These are phyloP conservation scores for Castanea mollissima DNA, from an alignment of 306 rosid species.

Conservation along the genomic window DNA sequence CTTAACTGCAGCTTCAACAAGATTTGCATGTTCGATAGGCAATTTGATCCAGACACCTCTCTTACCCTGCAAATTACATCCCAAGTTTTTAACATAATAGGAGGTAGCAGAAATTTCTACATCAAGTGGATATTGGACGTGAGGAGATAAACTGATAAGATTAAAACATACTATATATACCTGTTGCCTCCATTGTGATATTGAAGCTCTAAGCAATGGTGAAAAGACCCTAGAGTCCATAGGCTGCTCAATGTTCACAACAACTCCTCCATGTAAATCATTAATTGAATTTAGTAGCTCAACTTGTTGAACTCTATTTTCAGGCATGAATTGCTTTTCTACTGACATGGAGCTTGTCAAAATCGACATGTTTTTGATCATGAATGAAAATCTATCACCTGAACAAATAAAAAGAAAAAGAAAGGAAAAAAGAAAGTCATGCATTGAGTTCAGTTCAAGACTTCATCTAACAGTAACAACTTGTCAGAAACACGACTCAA, in stretches of 20 bases:
- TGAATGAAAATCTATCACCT: slow-evolving; percentile 11
- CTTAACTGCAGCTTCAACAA: slow-evolving; percentile 59
- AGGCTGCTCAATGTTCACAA: slow-evolving; percentile 45
- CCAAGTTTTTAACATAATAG: background rate
- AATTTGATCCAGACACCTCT: slow-evolving; percentile 85
- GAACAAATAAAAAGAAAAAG: slow-evolving; percentile 10
- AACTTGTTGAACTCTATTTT: slow-evolving; percentile 6
- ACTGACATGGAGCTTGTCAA: slow-evolving; percentile 23
- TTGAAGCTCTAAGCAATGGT: slow-evolving; percentile 49
- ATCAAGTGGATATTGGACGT: background rate
- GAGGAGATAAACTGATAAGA: background rate
- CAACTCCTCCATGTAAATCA: slow-evolving; percentile 69
- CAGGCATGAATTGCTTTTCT: slow-evolving; percentile 21
- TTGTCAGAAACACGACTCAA: no score
- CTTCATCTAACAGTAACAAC: no score
- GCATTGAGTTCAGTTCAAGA: background rate
- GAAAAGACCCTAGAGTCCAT: slow-evolving; percentile 51
- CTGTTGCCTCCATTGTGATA: slow-evolving; percentile 60
- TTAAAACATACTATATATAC: slow-evolving; percentile 25
- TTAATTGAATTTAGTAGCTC: slow-evolving; percentile 44
- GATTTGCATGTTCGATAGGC: slow-evolving; percentile 53
- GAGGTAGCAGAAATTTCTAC: background rate
- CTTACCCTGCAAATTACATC: slow-evolving; percentile 52
- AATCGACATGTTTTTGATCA: slow-evolving; percentile 25
- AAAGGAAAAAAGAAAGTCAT: background rate